Evolutionary conservation across 768 basidiomycete species (phyloP), one percentile per base, ranked within the genome.

Genomic region (Boletus barrowsii): DNA sequence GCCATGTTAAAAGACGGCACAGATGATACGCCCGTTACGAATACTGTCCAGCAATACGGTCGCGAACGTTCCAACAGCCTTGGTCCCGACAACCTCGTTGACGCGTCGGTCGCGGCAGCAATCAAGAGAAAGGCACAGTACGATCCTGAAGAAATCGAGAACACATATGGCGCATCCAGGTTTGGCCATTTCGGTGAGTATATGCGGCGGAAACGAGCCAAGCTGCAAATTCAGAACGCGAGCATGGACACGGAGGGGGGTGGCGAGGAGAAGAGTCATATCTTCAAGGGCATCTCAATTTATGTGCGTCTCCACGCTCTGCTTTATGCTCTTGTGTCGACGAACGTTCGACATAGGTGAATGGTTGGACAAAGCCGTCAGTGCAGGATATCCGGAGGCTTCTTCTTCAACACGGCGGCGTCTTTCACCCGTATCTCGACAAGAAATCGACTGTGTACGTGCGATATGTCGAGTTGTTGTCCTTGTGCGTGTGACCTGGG

Each of bases 121-220:
- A 58, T 58, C 5, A 66, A 62, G 47, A 47, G 66, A 53, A 68
- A 65, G 32, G 43, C 33, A 10, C 57, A 59, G 17, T 3, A 59
- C 15, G 33, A 46, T 15, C 42, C 56, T 2, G 68, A 71, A 30
- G 68, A 69, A 14, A 73, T 78, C 47, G 72, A 75, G 10, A 75
- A 77, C 22, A 78, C 82, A 10, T 97, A 95, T 66, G 90, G 87
- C 0, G 82, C 88, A 3, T 82, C 87, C 30, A 81, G 76, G 35
- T 98, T 95, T 67, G 93, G 91, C 14, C 83, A 82, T 1, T 91
- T 84, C 57, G 90, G 88, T 1, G 86, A 94, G 64, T 98, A 97
- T 65, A 93, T 97, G 91, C 71, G 78, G 3, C 78, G 93, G 55
- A 98, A 98, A 72, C 83, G 96, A 3, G 87, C 88, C 30, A 98